Percentiles rank a stretch among this genome's conserved stretches.
These are phyloP conservation scores for Cercospora citrullina DNA, from an alignment of 2,329 filamentous ascomycete genomes.

Conservation along the genomic window DNA sequence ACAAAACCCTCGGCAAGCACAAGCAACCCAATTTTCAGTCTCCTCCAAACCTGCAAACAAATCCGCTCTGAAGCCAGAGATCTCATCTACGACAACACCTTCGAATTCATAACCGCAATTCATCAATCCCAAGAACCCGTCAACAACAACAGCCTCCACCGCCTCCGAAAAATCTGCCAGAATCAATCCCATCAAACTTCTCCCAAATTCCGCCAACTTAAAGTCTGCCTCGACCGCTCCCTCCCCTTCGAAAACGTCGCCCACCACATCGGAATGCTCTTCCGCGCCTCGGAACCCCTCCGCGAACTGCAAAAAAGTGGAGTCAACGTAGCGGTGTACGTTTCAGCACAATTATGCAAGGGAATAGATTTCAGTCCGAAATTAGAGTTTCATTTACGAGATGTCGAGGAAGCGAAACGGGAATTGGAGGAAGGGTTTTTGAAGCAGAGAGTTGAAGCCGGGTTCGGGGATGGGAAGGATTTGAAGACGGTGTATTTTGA, in stretches of 20 bases:
- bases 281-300: conserved; percentile 5
- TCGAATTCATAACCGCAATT: conserved; percentile 10
- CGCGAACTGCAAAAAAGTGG: conserved; percentile 7
- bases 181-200: background rate
- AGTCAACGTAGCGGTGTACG: conserved; percentile 7
- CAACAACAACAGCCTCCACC: background rate
- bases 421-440: conserved; percentile 2
- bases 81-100: conserved; percentile 9
- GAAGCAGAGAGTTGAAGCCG: background rate
- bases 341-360: conserved; percentile 5
- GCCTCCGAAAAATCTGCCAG: conserved; percentile 8
- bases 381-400: conserved; percentile 1
- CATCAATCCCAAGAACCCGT: background rate
- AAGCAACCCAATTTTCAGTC: background rate
- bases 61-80: background rate
- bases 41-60: conserved; percentile 8
- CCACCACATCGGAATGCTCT: conserved; percentile 9
- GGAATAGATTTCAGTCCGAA: conserved; percentile 3
- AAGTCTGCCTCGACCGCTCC: background rate
- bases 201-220: background rate
- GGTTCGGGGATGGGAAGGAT: conserved; percentile 3
- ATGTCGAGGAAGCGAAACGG: background rate
- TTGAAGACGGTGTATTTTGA: conserved; percentile 12
- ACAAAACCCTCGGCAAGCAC: background rate
- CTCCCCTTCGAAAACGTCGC: conserved; percentile 9